A percentile compares a stretch with the other conserved stretches of the same genome.
phyloP scores from a whole-genome alignment of 345 rosid genomes.

The Eucalyptus globulus region DNA sequence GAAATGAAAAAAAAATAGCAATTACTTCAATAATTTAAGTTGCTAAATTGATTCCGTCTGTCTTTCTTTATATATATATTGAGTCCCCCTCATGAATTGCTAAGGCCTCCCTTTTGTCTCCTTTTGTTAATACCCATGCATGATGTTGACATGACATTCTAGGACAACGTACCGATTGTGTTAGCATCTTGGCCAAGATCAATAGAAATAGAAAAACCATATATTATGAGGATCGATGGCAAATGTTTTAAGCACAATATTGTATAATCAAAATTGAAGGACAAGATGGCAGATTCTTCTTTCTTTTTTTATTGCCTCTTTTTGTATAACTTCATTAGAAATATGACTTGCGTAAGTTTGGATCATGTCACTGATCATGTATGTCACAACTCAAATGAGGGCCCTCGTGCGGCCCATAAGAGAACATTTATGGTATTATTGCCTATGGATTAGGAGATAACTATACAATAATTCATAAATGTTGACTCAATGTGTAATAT shows the following conservation, averaged over 20 bases:
- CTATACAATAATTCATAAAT: neutral
- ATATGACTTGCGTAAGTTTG: neutral
- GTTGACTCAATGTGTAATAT: accelerated
- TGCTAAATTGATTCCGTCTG: neutral
- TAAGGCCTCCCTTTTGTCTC: neutral
- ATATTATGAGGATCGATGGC: neutral
- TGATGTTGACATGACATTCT: neutral
- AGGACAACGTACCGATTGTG: neutral
- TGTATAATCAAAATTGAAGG: neutral
- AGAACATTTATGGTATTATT: neutral
- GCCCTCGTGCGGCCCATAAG: neutral
- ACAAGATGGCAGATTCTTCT: neutral
- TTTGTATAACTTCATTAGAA: neutral
- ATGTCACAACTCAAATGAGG: neutral
- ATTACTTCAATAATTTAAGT: neutral
- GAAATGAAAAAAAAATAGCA: neutral
- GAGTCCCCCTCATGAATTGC: neutral
- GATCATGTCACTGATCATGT: neutral
- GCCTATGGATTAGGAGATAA: neutral
- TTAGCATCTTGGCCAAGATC: neutral
- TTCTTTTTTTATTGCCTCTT: neutral
- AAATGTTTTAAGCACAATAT: neutral
- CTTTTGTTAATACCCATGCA: neutral
- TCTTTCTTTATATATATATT: too few relatives aligned
- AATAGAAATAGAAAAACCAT: neutral